Evolutionary conservation across 208 protist genomes (phyloP), one percentile per base, ranked within the genome.

Genomic region (Leishmania martiniquensis): DNA sequence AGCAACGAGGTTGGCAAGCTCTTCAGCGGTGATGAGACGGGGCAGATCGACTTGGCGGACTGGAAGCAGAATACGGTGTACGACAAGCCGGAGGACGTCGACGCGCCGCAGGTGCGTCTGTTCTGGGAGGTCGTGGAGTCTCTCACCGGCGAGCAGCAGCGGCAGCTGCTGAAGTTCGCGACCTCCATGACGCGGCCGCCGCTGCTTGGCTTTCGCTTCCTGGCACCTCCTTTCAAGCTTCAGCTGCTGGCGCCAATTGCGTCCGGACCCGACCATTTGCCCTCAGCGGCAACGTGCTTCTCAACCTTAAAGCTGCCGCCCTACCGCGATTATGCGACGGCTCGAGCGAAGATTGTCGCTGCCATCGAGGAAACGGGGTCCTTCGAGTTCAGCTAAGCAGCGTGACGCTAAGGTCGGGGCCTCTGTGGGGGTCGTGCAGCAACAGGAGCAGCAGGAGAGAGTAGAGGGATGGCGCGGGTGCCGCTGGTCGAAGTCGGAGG

Each of bases 251-350:
- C 71, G 69, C n/a, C 68, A 17, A 80, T 82, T 54, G 75, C 70
- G 51, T 84, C 80, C 13, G 74, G 80, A 32, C 55, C 42, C 9
- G 83, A 95, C n/a, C 77, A 91, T 9, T 81, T 99, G 29, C 98
- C 98, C 10, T 97, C 96, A 0, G 88, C 95, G 2, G 85, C 94
- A 0, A 99, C 98, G 59, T 99, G 98, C 77, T 98, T 98, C 78
- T 98, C 95, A 22, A 93, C 93, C 47, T 80, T 99, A 37, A 98
- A 98, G 85, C 76, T 99, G 44, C 98, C 98, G 22, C 87, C 88
- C 15, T 98, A 98, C 84, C 85, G 49, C 7, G 79, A 87, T 45
- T 83, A 86, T 42, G 87, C 86, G 45, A 82, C 73, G 0, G 87
- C 98, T 63, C 77, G 90, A 32, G 80, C 87, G 54, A 98, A 98